Conservation (phyloP, 306 rosid species). For the Nissolia schottii region DNA sequence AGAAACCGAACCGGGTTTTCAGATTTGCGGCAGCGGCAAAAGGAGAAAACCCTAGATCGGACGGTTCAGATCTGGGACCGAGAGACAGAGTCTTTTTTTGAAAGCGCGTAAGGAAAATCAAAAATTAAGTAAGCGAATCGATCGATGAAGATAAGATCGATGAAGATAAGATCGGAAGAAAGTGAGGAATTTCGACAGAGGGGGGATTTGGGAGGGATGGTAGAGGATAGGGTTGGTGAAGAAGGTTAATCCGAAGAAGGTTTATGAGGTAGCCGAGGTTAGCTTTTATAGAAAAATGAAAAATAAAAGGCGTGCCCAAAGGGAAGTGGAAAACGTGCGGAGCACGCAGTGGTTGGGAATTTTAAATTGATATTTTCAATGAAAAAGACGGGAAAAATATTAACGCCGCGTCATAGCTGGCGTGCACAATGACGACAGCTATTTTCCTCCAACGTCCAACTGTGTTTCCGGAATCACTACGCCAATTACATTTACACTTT, state of each 20-base stretch:
- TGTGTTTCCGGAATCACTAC: too few species aligned
- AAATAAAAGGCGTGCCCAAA: neutral
- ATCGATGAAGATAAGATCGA: neutral
- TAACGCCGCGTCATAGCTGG: constrained; percentile 30
- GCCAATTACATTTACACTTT: too few species aligned
- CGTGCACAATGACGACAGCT: neutral
- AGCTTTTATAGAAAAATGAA: constrained; percentile 17
- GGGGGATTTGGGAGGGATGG: neutral
- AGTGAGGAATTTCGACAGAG: neutral
- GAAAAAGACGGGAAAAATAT: neutral
- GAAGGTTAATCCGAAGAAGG: constrained; percentile 17
- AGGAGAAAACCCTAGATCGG: constrained; percentile 4
- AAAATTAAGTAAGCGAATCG: neutral
- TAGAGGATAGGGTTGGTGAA: neutral
- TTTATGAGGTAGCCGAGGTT: fast-evolving
- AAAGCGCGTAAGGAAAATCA: neutral
- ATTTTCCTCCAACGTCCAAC: neutral
- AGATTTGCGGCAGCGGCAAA: neutral
- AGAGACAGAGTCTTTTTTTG: neutral
- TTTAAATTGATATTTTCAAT: neutral
- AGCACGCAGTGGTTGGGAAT: neutral
- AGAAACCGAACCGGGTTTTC: neutral
- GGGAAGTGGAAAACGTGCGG: constrained; percentile 22
- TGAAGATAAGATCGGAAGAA: neutral
- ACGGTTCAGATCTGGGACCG: neutral